phyloP scores from a whole-genome alignment of 306 rosid species.

The Cicer cuneatum region DNA sequence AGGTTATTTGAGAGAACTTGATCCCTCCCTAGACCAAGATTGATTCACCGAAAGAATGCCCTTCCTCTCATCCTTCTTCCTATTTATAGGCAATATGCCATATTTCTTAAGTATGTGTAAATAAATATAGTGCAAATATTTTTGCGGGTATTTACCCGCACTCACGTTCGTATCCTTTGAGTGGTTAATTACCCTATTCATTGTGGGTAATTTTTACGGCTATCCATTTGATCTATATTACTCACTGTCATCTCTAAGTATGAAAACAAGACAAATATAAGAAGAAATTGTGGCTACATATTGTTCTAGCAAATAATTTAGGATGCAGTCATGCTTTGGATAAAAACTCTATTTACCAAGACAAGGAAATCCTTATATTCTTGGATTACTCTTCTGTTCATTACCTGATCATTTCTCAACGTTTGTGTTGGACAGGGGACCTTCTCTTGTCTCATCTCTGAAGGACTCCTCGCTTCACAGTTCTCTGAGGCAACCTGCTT shows the following conservation, averaged over 20 bases:
- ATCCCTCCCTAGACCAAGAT: neutral
- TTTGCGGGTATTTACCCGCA: too few species aligned
- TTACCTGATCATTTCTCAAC: conserved; percentile 45
- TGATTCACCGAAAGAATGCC: neutral
- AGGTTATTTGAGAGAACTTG: neutral
- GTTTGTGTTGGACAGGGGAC: conserved; percentile 79
- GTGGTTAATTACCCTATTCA: too few species aligned
- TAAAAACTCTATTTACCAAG: conserved; percentile 23
- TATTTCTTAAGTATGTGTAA: too few species aligned
- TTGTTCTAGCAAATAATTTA: conserved; percentile 26
- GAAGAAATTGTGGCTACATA: neutral
- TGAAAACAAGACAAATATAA: neutral
- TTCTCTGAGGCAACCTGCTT: conserved; percentile 95
- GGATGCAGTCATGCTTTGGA: conserved; percentile 28
- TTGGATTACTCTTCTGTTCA: conserved; percentile 37
- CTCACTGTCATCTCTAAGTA: conserved; percentile 1
- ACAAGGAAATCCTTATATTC: conserved; percentile 25
- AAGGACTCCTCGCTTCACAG: conserved; percentile 90
- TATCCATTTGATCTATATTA: conserved; percentile 13
- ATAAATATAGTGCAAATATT: too few species aligned
- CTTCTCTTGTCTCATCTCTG: conserved; percentile 86
- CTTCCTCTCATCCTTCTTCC: neutral
- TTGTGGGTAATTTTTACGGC: neutral
- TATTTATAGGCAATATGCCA: neutral
- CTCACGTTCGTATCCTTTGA: too few species aligned